A percentile compares a stretch with the other conserved stretches of the same genome.
These are phyloP conservation scores for Geosiphon pyriformis DNA, from an alignment of 192 early-diverging fungal genomes.

Conservation along the genomic window DNA sequence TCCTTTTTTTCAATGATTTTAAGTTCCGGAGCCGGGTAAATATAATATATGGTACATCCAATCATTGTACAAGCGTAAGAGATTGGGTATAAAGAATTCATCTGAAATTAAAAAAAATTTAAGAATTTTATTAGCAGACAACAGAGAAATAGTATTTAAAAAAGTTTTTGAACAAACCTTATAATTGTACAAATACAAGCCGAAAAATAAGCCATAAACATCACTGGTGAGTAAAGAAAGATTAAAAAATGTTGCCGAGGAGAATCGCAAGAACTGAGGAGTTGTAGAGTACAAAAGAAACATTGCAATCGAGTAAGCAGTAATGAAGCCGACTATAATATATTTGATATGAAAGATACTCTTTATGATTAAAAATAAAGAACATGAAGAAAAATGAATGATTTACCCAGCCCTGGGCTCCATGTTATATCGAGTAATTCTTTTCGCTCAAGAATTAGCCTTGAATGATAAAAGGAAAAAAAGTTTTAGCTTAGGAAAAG, in stretches of 20 bases:
- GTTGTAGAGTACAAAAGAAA: slow-evolving; percentile 65
- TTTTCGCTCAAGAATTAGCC: slow-evolving; percentile 56
- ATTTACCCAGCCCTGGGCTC: slow-evolving; percentile 26
- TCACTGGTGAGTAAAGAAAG: slow-evolving; percentile 72
- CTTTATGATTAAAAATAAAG: neutral
- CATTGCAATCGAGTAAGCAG: slow-evolving; percentile 63
- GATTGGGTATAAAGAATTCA: slow-evolving; percentile 56
- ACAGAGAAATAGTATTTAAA: neutral
- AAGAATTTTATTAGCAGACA: neutral
- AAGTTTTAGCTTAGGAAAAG: neutral
- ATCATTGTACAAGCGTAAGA: slow-evolving; percentile 61
- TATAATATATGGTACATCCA: slow-evolving; percentile 64
- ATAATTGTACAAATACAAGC: slow-evolving; percentile 61
- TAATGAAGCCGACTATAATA: slow-evolving; percentile 45
- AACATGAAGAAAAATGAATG: slow-evolving; percentile 13
- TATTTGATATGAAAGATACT: neutral
- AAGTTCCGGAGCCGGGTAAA: slow-evolving; percentile 52
- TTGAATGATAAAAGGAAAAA: neutral
- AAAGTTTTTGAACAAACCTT: slow-evolving; percentile 33
- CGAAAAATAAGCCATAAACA: slow-evolving; percentile 75
- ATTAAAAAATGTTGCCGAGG: slow-evolving; percentile 74
- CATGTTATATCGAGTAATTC: slow-evolving; percentile 44
- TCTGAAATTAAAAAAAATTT: slow-evolving; percentile 10
- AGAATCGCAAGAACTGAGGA: slow-evolving; percentile 65
- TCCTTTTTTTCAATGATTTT: slow-evolving; percentile 34